Evolutionary conservation across 2,329 filamentous ascomycete genomes (phyloP), one percentile per base, ranked within the genome.

Genomic region (Aspergillus chevalieri): DNA sequence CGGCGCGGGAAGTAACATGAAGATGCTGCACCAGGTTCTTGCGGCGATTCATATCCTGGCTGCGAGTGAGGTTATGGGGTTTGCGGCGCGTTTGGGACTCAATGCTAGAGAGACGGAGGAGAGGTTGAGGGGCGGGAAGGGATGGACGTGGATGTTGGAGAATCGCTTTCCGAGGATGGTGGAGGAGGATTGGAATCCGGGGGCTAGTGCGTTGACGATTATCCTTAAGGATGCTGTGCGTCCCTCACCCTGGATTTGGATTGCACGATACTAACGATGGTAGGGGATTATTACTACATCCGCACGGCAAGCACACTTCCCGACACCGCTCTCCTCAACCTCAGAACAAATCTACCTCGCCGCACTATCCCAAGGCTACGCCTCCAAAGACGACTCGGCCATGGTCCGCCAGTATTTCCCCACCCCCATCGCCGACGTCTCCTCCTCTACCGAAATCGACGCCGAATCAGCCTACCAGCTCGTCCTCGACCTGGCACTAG

Each of bases 321-420:
- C 82, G 0, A 78, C 78, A 1, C 81, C 81, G 0, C 78, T 88
- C 61, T 80, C 78, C 48, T 78, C 76, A 34, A 74, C 77, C 0
- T 83, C 84, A 9, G 84, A 87, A 66, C 82, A 86, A 64, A 74
- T 79, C 24, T 86, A 85, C 61, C 77, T 85, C 48, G 68, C 79
- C 24, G 81, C 77, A 12, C 65, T 86, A 6, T 72, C 78, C 21
- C 77, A 78, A 38, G 84, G 83, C 8, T 82, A 73, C 54, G 73
- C 77, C 0, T 61, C 72, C 10, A 69, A 78, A 46, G 79, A 82
- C 55, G 79, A 82, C 54, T 77, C 78, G 2, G 74, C 76, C 10
- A 70, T 81, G 57, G 77, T 82, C 14, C 77, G 78, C 47, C 71
- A 81, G 45, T 82, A 81, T 65, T 67, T 57, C 47, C 33, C 61